These are phyloP conservation scores for Pelagophyceae sp. DNA, from an alignment of 352 stramenopile genomes.

Conservation along the genomic window DNA sequence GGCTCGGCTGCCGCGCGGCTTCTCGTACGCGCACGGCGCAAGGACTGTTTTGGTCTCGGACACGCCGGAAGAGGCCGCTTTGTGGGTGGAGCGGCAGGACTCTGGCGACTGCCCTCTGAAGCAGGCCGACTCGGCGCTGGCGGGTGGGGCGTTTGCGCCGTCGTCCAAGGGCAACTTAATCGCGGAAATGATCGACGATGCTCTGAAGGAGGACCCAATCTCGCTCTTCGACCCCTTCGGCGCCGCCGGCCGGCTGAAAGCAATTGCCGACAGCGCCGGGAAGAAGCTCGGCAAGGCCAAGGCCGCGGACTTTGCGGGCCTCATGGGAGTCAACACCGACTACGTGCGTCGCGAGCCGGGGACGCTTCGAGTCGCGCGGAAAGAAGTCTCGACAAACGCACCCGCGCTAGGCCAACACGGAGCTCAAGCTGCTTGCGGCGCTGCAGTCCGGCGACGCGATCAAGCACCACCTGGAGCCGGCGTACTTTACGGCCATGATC, in stretches of 20 bases:
- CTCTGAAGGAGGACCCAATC: background rate
- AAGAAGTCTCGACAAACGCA: background rate
- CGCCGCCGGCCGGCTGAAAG: background rate
- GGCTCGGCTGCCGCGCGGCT: slow-evolving; percentile 40
- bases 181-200: background rate
- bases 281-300: background rate
- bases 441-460: slow-evolving; percentile 14
- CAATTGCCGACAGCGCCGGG: background rate
- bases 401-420: background rate
- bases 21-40: slow-evolving; percentile 7
- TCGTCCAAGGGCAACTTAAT: background rate
- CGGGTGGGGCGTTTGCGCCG: background rate
- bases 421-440: slow-evolving; percentile 11
- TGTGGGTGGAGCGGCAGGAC: slow-evolving; percentile 8
- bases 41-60: background rate
- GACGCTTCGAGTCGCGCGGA: too few species aligned
- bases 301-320: background rate
- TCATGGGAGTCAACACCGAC: background rate
- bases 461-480: slow-evolving; percentile 15
- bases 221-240: background rate
- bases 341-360: background rate
- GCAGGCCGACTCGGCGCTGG: background rate
- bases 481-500: slow-evolving; percentile 17
- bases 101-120: slow-evolving; percentile 1
- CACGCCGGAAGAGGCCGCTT: background rate